phyloP scores from a whole-genome alignment of 306 rosid species.

The Senna tora region DNA sequence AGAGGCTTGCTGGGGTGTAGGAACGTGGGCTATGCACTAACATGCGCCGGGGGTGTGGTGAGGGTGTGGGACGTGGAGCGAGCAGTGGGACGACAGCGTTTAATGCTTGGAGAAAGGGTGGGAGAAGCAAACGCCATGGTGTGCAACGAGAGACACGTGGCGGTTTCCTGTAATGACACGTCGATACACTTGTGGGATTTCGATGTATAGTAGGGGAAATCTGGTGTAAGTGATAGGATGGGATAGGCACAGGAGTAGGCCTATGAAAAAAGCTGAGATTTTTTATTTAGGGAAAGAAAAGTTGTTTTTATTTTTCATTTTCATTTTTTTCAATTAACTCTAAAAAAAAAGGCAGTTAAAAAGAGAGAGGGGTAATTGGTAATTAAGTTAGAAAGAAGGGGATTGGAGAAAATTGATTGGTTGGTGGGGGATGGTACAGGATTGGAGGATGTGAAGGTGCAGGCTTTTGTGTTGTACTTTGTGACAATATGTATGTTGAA shows the following conservation, averaged over 20 bases:
- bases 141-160: constrained; percentile 71
- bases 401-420: neutral
- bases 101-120: constrained; percentile 22
- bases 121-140: constrained; percentile 53
- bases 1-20: constrained; percentile 61
- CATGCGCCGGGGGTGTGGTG: constrained; percentile 45
- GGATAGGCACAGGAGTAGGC: constrained; percentile 1
- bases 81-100: neutral
- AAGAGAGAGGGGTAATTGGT: no score
- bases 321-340: no score
- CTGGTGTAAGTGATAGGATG: neutral
- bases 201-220: constrained; percentile 48
- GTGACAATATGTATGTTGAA: neutral
- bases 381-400: no score
- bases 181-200: constrained; percentile 74
- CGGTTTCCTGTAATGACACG: constrained; percentile 39
- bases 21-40: constrained; percentile 58
- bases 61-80: constrained; percentile 63
- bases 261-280: neutral
- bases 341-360: no score
- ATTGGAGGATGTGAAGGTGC: neutral
- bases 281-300: neutral
- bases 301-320: neutral
- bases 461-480: neutral
- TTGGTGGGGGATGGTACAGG: neutral